These are phyloP conservation scores for Canavalia gladiata DNA, from an alignment of 306 rosid genomes.

Conservation along the genomic window DNA sequence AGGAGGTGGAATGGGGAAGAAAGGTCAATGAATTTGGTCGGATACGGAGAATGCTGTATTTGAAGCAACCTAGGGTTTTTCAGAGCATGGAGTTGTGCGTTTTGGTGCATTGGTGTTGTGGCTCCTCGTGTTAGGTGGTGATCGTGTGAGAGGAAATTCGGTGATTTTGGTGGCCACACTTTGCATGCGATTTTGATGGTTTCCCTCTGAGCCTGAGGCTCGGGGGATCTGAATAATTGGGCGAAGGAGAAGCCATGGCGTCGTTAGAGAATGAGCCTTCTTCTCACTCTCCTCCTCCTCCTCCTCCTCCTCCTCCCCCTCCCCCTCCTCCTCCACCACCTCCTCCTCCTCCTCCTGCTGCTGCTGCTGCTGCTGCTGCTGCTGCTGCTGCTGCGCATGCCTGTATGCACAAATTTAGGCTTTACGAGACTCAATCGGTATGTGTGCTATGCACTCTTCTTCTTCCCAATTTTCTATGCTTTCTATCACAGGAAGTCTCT, in stretches of 20 bases:
- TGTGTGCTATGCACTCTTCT: slow-evolving; percentile 52
- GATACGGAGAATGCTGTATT: slow-evolving; percentile 69
- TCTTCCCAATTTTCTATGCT: background rate
- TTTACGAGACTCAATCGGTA: slow-evolving; percentile 90
- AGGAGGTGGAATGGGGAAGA: slow-evolving; percentile 35
- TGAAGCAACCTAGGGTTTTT: slow-evolving; percentile 73
- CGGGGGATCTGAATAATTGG: slow-evolving; percentile 68
- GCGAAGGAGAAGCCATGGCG: slow-evolving; percentile 58
- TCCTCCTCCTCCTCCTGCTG: slow-evolving; percentile 43
- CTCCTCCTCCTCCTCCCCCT: slow-evolving; percentile 50
- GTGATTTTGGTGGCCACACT: slow-evolving; percentile 10
- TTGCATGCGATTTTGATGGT: slow-evolving; percentile 73
- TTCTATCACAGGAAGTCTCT: slow-evolving; percentile 11
- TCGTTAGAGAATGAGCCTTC: slow-evolving; percentile 68
- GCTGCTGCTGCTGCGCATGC: slow-evolving; percentile 15
- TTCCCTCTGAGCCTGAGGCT: slow-evolving; percentile 93
- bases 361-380: background rate
- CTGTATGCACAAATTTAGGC: slow-evolving; percentile 84
- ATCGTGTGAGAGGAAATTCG: slow-evolving; percentile 23
- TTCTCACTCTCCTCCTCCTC: slow-evolving; percentile 43
- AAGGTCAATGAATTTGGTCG: slow-evolving; percentile 12
- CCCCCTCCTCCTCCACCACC: slow-evolving; percentile 42
- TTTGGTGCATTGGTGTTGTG: slow-evolving; percentile 34
- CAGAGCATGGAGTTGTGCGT: slow-evolving; percentile 40
- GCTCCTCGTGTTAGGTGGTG: slow-evolving; percentile 38